phyloP scores from a whole-genome alignment of 1,284 basidiomycete genomes.

The Blastosporella zonata region DNA sequence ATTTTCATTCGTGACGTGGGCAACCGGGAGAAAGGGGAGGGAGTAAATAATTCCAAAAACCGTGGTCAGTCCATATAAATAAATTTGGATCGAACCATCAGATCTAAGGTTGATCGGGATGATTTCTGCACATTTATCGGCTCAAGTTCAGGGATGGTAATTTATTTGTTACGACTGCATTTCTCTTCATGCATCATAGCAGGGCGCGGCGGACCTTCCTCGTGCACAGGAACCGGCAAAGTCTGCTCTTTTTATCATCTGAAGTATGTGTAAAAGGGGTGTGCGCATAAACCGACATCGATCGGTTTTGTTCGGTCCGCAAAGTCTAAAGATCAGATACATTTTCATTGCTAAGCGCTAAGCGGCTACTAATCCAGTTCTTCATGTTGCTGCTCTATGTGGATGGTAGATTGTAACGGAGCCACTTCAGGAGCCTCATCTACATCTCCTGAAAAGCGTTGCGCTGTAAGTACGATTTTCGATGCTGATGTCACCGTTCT shows the following conservation, averaged over 20 bases:
- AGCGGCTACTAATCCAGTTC: not conserved
- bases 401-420: no score
- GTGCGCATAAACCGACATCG: not conserved
- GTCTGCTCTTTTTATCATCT: not conserved
- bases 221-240: not conserved
- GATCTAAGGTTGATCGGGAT: constrained; percentile 16
- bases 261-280: not conserved
- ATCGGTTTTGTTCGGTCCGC: constrained; percentile 7
- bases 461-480: no score
- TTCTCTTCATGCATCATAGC: constrained; percentile 8
- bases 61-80: constrained; percentile 20
- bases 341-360: not conserved
- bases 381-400: no score
- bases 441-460: no score
- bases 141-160: not conserved
- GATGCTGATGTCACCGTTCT: no score
- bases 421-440: no score
- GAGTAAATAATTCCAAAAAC: constrained; percentile 16
- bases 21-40: constrained; percentile 17
- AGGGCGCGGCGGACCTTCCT: not conserved
- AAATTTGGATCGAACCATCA: constrained; percentile 32
- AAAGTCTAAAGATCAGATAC: constrained; percentile 5
- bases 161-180: not conserved
- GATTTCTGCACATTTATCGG: not conserved
- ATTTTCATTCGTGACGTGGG: constrained; percentile 69